These are phyloP conservation scores for Pythium phragmiticola DNA, from an alignment of 352 stramenopile species.

Conservation along the genomic window DNA sequence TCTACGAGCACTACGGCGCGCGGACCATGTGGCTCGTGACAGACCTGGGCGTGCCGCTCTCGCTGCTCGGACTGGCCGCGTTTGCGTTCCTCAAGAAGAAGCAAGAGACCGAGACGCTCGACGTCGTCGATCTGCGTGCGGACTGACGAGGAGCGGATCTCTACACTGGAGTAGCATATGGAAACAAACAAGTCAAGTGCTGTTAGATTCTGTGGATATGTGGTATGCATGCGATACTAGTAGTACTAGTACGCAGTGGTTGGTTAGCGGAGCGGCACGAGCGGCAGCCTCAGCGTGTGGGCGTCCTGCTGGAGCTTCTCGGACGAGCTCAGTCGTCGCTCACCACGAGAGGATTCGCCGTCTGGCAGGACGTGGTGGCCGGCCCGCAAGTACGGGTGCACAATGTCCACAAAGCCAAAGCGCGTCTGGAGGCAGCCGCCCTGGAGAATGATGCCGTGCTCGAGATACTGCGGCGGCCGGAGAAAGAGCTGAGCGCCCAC, in stretches of 20 bases:
- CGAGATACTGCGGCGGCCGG: constrained; percentile 27
- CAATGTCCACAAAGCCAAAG: constrained; percentile 28
- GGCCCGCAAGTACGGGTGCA: constrained; percentile 25
- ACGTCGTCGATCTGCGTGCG: not conserved
- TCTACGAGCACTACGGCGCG: constrained; percentile 71
- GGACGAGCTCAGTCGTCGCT: constrained; percentile 15
- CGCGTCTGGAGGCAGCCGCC: constrained; percentile 27
- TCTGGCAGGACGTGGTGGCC: constrained; percentile 23
- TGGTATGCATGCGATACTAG: not conserved
- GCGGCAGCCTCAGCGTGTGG: constrained; percentile 18
- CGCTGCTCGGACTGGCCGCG: constrained; percentile 44
- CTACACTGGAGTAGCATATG: not conserved
- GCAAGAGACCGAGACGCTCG: constrained; percentile 24
- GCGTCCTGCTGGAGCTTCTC: constrained; percentile 24
- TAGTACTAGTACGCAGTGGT: not conserved
- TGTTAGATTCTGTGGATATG: too few relatives aligned
- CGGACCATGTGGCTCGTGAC: constrained; percentile 71
- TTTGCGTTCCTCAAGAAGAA: constrained; percentile 67
- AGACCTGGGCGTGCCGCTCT: constrained; percentile 66
- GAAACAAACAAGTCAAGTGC: too few relatives aligned
- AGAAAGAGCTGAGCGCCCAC: constrained; percentile 29
- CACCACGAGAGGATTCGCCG: constrained; percentile 11
- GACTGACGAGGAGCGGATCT: not conserved
- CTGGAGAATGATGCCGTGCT: constrained; percentile 31
- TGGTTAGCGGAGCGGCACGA: constrained; percentile 25